Evolutionary conservation across 345 rosid species (phyloP).

Genomic region (Eucalyptus paniculata): DNA sequence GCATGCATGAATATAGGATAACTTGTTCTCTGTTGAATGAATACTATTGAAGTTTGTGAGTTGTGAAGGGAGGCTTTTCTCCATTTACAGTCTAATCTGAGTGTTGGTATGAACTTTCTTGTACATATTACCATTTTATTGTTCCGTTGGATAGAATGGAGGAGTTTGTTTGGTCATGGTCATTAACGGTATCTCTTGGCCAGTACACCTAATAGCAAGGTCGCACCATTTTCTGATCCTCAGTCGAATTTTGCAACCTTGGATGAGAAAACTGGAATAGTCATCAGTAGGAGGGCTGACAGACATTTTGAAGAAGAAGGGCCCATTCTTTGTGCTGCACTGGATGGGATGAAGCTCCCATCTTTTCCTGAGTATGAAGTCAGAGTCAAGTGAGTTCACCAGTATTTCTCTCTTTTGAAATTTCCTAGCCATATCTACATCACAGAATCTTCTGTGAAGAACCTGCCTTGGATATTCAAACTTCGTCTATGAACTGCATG

Average conservation of each 20-base stretch:
- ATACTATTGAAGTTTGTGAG: neutral
- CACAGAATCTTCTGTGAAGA: neutral
- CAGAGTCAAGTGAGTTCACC: conserved; percentile 60
- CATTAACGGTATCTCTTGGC: neutral
- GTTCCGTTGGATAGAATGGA: neutral
- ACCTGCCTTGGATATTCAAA: neutral
- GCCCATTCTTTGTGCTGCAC: conserved; percentile 83
- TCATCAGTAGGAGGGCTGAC: conserved; percentile 86
- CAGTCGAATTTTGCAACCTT: conserved; percentile 96
- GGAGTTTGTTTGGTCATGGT: neutral
- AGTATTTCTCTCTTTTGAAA: neutral
- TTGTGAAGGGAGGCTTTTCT: neutral
- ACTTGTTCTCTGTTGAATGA: neutral
- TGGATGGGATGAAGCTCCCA: conserved; percentile 84
- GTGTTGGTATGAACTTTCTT: neutral
- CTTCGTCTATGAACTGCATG: neutral
- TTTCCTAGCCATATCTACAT: neutral
- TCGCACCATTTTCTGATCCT: neutral
- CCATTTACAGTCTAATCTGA: neutral
- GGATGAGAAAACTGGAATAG: conserved; percentile 82
- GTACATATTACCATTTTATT: neutral
- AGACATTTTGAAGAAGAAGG: conserved; percentile 98
- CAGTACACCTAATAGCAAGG: neutral
- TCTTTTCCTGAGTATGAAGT: conserved; percentile 88
- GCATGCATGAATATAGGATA: neutral